These are phyloP conservation scores for Antitrichia curtipendula DNA, from an alignment of 225 moss, liverwort and hornwort genomes.

Conservation along the genomic window DNA sequence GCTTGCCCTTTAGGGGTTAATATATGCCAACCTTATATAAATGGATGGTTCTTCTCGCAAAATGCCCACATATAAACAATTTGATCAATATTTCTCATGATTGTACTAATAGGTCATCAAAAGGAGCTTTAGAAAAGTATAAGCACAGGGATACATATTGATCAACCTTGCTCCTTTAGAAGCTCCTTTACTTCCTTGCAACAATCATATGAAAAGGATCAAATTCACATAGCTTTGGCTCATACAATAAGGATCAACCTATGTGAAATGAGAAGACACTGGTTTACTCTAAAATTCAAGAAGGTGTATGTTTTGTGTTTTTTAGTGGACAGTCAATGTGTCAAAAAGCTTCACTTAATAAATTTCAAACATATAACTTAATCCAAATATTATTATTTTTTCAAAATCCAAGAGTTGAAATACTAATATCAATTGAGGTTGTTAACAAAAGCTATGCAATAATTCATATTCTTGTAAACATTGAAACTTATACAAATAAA, in stretches of 20 bases:
- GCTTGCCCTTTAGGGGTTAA: too few species aligned
- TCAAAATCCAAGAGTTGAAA: background rate
- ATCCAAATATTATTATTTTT: background rate
- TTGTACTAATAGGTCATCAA: background rate
- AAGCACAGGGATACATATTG: too few species aligned
- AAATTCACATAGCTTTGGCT: background rate
- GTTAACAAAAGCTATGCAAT: background rate
- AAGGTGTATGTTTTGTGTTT: too few species aligned
- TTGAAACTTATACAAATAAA: accelerated
- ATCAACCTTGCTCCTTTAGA: too few species aligned
- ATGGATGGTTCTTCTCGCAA: too few species aligned
- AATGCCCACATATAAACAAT: background rate
- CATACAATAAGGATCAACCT: background rate
- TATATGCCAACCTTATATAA: too few species aligned
- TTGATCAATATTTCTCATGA: background rate
- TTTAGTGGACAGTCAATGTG: too few species aligned
- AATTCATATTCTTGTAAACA: background rate
- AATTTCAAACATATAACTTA: background rate
- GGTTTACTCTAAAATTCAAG: background rate
- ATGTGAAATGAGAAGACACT: background rate
- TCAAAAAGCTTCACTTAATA: background rate
- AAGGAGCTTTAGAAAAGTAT: too few species aligned
- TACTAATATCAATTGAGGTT: background rate
- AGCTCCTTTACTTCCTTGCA: too few species aligned
- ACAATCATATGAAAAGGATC: too few species aligned